phyloP scores from a whole-genome alignment of 129 eudicot species.

The Saposhnikovia divaricata region DNA sequence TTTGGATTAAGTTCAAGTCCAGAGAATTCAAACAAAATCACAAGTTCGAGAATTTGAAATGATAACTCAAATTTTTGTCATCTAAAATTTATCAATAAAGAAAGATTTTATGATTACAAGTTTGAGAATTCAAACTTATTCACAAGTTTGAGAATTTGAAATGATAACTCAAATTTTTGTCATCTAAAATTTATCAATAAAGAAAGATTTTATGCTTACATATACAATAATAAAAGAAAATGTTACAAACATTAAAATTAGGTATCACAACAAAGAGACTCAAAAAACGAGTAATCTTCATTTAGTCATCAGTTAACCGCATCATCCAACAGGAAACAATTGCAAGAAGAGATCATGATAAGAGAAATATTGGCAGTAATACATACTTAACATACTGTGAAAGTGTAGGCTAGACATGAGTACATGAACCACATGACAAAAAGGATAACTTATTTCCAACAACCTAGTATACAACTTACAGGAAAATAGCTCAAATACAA shows the following conservation, averaged over 20 bases:
- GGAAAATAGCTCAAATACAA: not conserved
- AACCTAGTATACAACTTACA: too few relatives aligned
- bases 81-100: not conserved
- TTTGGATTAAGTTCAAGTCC: not conserved
- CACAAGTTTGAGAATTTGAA: not conserved
- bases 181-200: not conserved
- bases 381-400: not conserved
- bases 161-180: not conserved
- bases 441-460: not conserved
- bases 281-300: not conserved
- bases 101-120: not conserved
- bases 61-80: not conserved
- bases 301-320: not conserved
- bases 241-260: not conserved
- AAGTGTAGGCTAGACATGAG: not conserved
- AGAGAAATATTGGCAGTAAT: not conserved
- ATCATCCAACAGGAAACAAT: not conserved
- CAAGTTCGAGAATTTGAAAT: not conserved
- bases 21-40: not conserved
- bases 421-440: not conserved
- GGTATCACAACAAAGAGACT: not conserved
- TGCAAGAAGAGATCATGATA: not conserved
- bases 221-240: not conserved
- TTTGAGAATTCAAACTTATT: not conserved
- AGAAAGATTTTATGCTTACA: not conserved